Conservation (phyloP, 1,139 yeast species). For the Schwanniomyces etchellsii region DNA sequence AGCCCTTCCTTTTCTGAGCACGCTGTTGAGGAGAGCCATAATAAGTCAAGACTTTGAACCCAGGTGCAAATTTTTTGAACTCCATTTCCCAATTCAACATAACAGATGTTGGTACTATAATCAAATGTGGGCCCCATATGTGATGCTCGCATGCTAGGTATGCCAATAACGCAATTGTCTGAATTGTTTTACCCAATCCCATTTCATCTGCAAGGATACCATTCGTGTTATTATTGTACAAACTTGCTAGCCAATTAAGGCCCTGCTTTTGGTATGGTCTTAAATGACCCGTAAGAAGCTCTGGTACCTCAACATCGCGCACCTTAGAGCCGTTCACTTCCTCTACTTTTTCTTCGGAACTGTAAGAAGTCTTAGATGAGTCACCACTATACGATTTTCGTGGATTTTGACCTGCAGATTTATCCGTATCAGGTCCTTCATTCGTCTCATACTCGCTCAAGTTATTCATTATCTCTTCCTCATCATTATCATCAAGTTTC, state of each 20-base stretch:
- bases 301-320: constrained; percentile 64
- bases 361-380: too few relatives aligned
- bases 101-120: constrained; percentile 97
- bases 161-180: constrained; percentile 81
- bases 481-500: too few relatives aligned
- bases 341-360: constrained; percentile 18
- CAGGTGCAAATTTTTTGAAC: constrained; percentile 97
- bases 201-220: constrained; percentile 98
- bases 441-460: too few relatives aligned
- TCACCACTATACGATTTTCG: too few relatives aligned
- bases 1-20: constrained; percentile 91
- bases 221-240: constrained; percentile 87
- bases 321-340: constrained; percentile 48
- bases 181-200: constrained; percentile 98
- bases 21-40: constrained; percentile 98
- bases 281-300: constrained; percentile 71
- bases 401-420: too few relatives aligned
- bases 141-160: constrained; percentile 92
- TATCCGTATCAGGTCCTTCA: too few relatives aligned
- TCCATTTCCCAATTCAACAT: constrained; percentile 99
- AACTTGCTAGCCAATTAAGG: constrained; percentile 91
- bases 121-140: constrained; percentile 96
- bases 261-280: constrained; percentile 96
- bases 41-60: constrained; percentile 90
- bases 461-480: too few relatives aligned